Percentiles rank a stretch among this genome's conserved stretches.
These are phyloP conservation scores for Silene uniflora DNA, from an alignment of 148 eudicot genomes.

Conservation along the genomic window DNA sequence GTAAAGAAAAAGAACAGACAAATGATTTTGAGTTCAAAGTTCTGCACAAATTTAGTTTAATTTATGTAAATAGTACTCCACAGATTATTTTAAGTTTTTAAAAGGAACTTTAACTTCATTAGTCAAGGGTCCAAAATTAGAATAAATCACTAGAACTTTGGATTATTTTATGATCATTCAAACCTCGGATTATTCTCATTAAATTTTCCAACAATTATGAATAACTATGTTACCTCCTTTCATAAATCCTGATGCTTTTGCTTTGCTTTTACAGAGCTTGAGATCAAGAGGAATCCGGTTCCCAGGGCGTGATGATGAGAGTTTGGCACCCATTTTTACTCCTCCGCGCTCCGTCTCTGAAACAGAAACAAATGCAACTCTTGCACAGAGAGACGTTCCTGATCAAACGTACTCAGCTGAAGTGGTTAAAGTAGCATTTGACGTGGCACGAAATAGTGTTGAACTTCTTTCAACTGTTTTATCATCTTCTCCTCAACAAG, in stretches of 20 bases:
- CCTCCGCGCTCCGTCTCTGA: constrained; percentile 73
- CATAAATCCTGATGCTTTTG: constrained; percentile 11
- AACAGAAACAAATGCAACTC: constrained; percentile 50
- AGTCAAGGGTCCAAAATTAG: too few species aligned
- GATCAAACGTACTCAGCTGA: constrained; percentile 61
- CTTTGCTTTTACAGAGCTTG: constrained; percentile 57
- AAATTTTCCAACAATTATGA: neutral
- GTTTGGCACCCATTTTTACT: constrained; percentile 86
- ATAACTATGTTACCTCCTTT: neutral
- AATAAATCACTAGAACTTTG: too few species aligned
- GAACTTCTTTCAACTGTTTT: constrained; percentile 91
- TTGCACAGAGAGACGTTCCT: constrained; percentile 59
- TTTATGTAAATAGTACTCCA: too few species aligned
- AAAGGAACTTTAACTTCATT: too few species aligned
- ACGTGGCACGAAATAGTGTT: constrained; percentile 88
- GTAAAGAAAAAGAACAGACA: too few species aligned
- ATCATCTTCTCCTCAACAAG: constrained; percentile 92
- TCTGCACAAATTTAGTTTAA: too few species aligned
- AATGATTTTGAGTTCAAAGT: too few species aligned
- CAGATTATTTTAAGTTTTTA: too few species aligned
- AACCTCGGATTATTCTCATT: neutral
- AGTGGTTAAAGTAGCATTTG: constrained; percentile 91
- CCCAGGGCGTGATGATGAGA: constrained; percentile 95
- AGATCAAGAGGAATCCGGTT: constrained; percentile 88
- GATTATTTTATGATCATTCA: too few species aligned